These are phyloP conservation scores for Cryphonectria radicalis DNA, from an alignment of 2,329 filamentous ascomycete genomes.

Conservation along the genomic window DNA sequence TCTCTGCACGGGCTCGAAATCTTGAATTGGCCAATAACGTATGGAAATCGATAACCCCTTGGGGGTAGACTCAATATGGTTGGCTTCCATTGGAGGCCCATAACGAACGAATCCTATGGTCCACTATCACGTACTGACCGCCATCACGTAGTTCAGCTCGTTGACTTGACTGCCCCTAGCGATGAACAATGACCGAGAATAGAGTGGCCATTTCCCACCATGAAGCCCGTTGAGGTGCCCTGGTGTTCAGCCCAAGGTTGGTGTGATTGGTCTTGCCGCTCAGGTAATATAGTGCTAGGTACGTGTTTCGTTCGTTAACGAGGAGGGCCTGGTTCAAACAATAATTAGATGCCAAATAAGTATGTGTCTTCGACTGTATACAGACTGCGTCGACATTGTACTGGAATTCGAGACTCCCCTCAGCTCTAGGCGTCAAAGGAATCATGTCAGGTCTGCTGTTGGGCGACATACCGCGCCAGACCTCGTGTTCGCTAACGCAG, in stretches of 20 bases:
- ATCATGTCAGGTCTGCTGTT: not conserved
- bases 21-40: not conserved
- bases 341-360: not conserved
- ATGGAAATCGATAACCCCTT: not conserved
- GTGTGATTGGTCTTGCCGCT: not conserved
- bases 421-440: not conserved
- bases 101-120: not conserved
- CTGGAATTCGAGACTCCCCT: not conserved
- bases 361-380: not conserved
- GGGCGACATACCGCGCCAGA: not conserved
- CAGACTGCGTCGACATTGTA: not conserved
- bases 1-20: not conserved
- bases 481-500: not conserved
- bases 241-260: not conserved
- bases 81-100: not conserved
- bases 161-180: not conserved
- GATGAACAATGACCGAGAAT: not conserved
- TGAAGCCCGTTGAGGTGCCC: not conserved
- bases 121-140: not conserved
- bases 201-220: not conserved
- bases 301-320: not conserved
- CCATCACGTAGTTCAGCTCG: not conserved
- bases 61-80: not conserved
- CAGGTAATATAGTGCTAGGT: not conserved
- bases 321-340: not conserved